Conservation (phyloP, 179 eudicot genomes). For the Patellifolia procumbens region DNA sequence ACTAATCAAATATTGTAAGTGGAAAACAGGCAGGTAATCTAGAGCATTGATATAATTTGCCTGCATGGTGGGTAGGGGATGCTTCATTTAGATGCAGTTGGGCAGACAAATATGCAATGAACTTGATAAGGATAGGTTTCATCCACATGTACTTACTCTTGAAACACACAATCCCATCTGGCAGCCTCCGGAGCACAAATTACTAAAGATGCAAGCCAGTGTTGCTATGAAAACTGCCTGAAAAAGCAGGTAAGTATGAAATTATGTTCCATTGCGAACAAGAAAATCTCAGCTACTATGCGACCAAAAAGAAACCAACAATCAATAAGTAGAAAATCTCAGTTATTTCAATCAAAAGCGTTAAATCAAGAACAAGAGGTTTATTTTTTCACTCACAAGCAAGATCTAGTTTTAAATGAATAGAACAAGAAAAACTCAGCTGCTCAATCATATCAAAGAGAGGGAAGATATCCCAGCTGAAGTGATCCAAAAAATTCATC, state of each 20-base stretch:
- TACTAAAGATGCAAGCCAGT: constrained; percentile 12
- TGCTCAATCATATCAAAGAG: background rate
- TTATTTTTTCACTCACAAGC: background rate
- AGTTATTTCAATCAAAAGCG: no score
- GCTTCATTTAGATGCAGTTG: background rate
- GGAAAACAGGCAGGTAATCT: background rate
- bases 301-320: no score
- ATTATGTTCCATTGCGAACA: no score
- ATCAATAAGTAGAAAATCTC: no score
- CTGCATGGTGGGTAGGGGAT: background rate
- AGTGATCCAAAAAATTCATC: background rate
- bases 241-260: background rate
- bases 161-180: constrained; percentile 42
- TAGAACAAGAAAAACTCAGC: background rate
- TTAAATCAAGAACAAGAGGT: no score
- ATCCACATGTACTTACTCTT: constrained; percentile 28
- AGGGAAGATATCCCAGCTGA: background rate
- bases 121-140: background rate
- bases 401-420: background rate
- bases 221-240: constrained; percentile 1
- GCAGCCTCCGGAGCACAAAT: constrained; percentile 12
- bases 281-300: no score
- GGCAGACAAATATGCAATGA: background rate
- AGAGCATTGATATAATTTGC: background rate
- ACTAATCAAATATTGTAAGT: background rate